These are phyloP conservation scores for Rhynchospora pubera DNA, from an alignment of 176 grass and related monocot species.

Conservation along the genomic window DNA sequence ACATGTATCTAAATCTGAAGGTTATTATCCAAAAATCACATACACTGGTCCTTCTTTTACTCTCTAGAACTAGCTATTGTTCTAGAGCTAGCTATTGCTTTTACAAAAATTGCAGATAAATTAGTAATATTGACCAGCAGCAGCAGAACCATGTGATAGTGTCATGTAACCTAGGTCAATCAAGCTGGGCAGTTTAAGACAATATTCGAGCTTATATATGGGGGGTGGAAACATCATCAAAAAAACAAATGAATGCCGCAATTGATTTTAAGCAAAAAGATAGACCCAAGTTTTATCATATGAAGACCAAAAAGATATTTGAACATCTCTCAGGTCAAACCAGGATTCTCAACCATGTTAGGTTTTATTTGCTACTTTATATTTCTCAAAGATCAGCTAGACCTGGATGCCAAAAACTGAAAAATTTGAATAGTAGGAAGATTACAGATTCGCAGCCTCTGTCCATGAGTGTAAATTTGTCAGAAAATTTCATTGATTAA, in stretches of 20 bases:
- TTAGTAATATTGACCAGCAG: background rate
- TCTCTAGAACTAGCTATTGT: no score
- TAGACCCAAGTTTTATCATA: background rate
- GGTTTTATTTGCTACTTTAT: background rate
- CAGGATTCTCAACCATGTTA: background rate
- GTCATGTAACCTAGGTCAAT: background rate
- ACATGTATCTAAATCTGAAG: background rate
- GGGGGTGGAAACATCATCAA: no score
- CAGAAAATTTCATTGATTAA: background rate
- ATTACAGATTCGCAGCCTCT: background rate
- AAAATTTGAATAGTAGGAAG: background rate
- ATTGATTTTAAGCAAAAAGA: background rate
- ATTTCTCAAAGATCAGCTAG: background rate
- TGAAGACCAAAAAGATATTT: background rate
- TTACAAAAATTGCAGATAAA: no score
- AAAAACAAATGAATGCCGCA: background rate
- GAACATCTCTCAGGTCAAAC: background rate
- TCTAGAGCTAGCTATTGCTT: no score
- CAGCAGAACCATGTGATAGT: background rate
- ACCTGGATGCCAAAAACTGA: background rate
- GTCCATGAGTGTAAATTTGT: background rate
- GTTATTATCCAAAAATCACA: background rate
- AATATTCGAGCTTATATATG: background rate
- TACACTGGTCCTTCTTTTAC: background rate
- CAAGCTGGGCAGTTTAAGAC: background rate